Base-by-base conservation (phyloP, 2,329 filamentous ascomycete species). In the Trichoderma sp. region DNA sequence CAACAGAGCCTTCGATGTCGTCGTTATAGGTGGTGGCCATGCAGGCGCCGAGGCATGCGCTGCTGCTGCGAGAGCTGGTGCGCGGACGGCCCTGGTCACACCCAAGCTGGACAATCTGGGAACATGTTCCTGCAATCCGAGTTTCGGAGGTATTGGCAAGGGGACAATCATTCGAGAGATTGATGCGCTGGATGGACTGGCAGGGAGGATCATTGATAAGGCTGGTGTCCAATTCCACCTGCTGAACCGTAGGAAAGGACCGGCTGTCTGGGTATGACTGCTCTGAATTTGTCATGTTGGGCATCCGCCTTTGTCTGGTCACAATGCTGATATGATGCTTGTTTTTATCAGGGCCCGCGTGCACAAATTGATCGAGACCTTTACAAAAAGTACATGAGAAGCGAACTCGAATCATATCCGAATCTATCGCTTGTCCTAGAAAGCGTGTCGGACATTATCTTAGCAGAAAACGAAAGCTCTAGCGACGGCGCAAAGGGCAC, bases 131-230 rank as follows among this genome's bases (percentile, higher is more conserved):
- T 98, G 95, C 84, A 98, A 98, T 80, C 95, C 95, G 2, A 97
- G 94, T 74, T 97, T 99, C 79, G 96, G 96, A 50, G 96, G 96
- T n/a, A 98, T 99, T 76, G 96, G 96, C 58, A 99, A 99, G 80
- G 96, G 96, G 17, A 98, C 93, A 11, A 98, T 99, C 85, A 85
- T 99, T 65, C 91, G 95, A 55, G 96, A 99, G 82, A 91, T 99
- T 36, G 96, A 99, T 83, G 96, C 96, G 0, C 86, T 99, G 72
- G 96, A 98, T 78, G 96, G 96, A 0, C 85, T 99, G 23, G 92
- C 94, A 0, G 95, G 94, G 0, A 88, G 93, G 43, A 91, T 98
- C 26, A 94, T 97, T 72, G 96, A 99, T 83, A 95, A 96, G 80
- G 92, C 96, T 3, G 96, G 94, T 6, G 89, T 98, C n/a, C 95